Conservation (phyloP, 2,329 filamentous ascomycete genomes). For the Curvularia verruculosa region DNA sequence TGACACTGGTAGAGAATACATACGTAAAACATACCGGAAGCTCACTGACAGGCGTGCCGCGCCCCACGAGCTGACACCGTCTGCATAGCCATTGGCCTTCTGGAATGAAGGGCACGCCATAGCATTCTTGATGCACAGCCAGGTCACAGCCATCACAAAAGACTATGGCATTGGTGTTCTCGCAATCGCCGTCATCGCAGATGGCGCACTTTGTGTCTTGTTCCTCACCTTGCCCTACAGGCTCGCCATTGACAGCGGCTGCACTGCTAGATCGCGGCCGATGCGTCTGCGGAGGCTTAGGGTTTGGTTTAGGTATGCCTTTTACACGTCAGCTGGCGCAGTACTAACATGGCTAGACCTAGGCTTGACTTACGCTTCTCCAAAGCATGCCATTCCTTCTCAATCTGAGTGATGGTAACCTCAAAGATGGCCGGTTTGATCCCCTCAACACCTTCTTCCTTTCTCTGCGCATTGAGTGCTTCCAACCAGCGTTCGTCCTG, state of each 20-base stretch:
- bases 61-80: constrained; percentile 93
- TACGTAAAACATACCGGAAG: constrained; percentile 36
- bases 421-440: constrained; percentile 96
- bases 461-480: constrained; percentile 77
- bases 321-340: constrained; percentile 11
- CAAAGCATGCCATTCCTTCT: constrained; percentile 96
- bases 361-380: constrained; percentile 70
- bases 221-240: constrained; percentile 79
- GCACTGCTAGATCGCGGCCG: constrained; percentile 91
- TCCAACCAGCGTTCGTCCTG: constrained; percentile 97
- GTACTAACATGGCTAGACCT: background rate
- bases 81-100: constrained; percentile 98
- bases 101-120: constrained; percentile 97
- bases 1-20: background rate
- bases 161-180: constrained; percentile 98
- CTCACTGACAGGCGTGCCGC: constrained; percentile 76
- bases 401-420: constrained; percentile 97
- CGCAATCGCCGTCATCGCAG: constrained; percentile 98
- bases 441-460: constrained; percentile 73
- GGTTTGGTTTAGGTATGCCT: constrained; percentile 91
- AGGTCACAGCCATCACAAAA: constrained; percentile 98
- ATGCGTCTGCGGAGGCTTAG: constrained; percentile 93
- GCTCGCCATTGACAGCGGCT: constrained; percentile 93
- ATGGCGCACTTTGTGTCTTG: constrained; percentile 97
- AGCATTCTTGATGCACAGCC: constrained; percentile 98